These are phyloP conservation scores for Cucumis melo DNA, from an alignment of 306 rosid species.

Conservation along the genomic window DNA sequence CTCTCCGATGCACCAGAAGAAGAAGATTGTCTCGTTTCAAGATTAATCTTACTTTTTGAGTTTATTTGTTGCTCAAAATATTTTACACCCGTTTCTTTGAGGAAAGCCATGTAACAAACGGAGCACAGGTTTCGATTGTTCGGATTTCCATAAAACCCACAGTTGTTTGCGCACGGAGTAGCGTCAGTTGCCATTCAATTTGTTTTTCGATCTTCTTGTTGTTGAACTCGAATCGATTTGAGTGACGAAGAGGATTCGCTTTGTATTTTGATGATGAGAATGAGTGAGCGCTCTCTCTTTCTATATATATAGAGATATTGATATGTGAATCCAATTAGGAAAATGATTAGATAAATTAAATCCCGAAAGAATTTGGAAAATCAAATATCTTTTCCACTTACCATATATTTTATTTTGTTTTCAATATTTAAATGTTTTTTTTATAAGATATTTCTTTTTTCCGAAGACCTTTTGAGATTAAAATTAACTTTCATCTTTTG, in stretches of 20 bases:
- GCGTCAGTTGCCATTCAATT: not conserved
- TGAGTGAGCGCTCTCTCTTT: not conserved
- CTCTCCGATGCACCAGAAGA: no score
- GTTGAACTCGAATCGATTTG: not conserved
- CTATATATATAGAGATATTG: not conserved
- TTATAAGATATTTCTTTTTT: no score
- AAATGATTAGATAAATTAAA: not conserved
- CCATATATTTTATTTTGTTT: no score
- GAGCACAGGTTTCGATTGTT: conserved; percentile 20
- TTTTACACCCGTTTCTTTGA: not conserved
- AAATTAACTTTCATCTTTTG: no score
- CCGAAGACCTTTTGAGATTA: no score
- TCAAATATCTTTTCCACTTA: not conserved
- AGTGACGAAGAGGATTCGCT: not conserved
- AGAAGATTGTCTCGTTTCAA: not conserved
- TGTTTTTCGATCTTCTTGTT: not conserved
- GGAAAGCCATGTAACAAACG: not conserved
- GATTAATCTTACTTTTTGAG: not conserved
- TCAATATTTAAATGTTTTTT: no score
- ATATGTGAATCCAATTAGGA: not conserved
- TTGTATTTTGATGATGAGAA: not conserved
- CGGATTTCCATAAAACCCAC: conserved; percentile 27
- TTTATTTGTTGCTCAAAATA: not conserved
- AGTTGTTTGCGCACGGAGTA: conserved; percentile 20
- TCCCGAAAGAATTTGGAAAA: not conserved